Percentiles rank a stretch among this genome's conserved stretches.
phyloP scores from a whole-genome alignment of 2,329 filamentous ascomycete genomes.

The Beauveria sp. region DNA sequence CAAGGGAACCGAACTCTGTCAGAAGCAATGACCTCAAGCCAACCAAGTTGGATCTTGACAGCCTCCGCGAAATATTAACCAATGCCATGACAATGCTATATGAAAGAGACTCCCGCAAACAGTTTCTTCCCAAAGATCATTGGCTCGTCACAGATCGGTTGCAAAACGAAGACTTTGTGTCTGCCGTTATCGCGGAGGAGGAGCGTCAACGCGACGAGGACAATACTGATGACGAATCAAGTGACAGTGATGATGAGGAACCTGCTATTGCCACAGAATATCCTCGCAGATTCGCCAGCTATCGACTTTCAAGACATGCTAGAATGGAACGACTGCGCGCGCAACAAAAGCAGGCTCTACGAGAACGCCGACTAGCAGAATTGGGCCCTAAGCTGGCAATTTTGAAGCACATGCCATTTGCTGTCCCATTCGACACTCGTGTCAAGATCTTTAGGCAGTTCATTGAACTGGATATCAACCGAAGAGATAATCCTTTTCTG shows the following conservation, averaged over 20 bases:
- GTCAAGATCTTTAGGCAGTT: conserved; percentile 93
- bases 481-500: conserved; percentile 16
- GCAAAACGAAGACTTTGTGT: conserved; percentile 82
- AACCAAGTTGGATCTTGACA: conserved; percentile 56
- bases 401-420: conserved; percentile 91
- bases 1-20: neutral
- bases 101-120: conserved; percentile 82
- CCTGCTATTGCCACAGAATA: conserved; percentile 20
- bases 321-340: conserved; percentile 55
- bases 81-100: conserved; percentile 80
- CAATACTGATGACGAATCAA: conserved; percentile 29
- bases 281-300: conserved; percentile 39
- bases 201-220: conserved; percentile 59
- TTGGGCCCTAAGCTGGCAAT: conserved; percentile 85
- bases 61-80: conserved; percentile 73
- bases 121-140: conserved; percentile 73
- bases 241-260: conserved; percentile 22
- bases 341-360: conserved; percentile 58
- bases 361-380: conserved; percentile 65
- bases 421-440: conserved; percentile 84
- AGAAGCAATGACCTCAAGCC: conserved; percentile 12
- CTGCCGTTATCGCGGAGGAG: conserved; percentile 80
- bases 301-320: conserved; percentile 53
- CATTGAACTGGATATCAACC: conserved; percentile 59
- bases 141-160: conserved; percentile 91